Conservation (phyloP, 140 eudicot genomes). For the Senecio squalidus region DNA sequence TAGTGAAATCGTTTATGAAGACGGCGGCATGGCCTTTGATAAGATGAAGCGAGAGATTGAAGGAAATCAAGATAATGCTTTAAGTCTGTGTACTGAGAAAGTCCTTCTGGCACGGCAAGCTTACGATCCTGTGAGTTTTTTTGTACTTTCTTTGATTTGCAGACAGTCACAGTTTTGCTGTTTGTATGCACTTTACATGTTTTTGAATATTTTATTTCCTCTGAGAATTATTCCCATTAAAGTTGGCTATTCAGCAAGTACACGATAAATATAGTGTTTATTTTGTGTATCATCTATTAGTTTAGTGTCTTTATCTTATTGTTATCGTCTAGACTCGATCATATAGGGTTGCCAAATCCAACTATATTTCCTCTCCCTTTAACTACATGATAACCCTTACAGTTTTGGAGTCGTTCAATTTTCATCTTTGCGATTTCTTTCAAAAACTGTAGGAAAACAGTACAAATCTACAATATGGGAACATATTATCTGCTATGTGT, state of each 20-base stretch:
- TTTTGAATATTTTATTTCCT: no score
- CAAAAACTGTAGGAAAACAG: neutral
- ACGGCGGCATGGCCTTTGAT: constrained; percentile 54
- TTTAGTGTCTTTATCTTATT: neutral
- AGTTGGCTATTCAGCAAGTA: no score
- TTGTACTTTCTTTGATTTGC: neutral
- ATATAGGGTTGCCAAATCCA: no score
- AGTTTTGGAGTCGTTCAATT: neutral
- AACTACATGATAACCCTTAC: neutral
- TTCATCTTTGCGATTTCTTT: no score
- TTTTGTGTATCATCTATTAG: no score
- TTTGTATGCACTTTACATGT: neutral
- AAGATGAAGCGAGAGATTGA: constrained; percentile 71
- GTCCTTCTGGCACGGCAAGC: constrained; percentile 94
- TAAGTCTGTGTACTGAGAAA: constrained; percentile 89
- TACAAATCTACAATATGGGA: neutral
- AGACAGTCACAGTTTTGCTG: neutral
- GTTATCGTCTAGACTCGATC: neutral
- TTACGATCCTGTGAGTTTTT: constrained; percentile 75
- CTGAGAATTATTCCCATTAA: no score
- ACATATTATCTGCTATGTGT: neutral
- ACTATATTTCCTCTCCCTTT: no score
- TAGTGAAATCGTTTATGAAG: constrained; percentile 39
- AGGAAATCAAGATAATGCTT: constrained; percentile 77
- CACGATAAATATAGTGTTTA: neutral